These are phyloP conservation scores for Claviceps lovelessii DNA, from an alignment of 2,329 filamentous ascomycete genomes.

Conservation along the genomic window DNA sequence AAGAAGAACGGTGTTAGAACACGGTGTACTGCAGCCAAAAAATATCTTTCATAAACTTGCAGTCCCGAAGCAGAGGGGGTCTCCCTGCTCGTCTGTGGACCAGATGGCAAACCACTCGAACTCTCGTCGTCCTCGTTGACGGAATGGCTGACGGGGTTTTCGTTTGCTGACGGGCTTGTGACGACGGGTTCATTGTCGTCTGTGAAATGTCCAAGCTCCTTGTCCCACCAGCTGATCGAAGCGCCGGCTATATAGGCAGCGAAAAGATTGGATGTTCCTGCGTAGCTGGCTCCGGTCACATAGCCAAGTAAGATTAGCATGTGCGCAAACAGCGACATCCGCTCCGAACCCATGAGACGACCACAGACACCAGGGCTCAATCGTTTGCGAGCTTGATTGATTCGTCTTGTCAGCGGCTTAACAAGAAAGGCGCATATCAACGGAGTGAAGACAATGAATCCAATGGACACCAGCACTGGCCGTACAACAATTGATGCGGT, in stretches of 20 bases:
- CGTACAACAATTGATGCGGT: slow-evolving; percentile 26
- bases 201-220: slow-evolving; percentile 10
- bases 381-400: slow-evolving; percentile 20
- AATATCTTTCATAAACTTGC: slow-evolving; percentile 26
- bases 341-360: slow-evolving; percentile 12
- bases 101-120: background rate
- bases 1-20: slow-evolving; percentile 63
- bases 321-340: slow-evolving; percentile 31
- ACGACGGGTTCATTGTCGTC: slow-evolving; percentile 8
- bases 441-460: slow-evolving; percentile 33
- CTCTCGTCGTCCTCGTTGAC: background rate
- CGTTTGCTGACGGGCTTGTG: background rate
- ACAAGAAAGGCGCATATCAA: slow-evolving; percentile 31
- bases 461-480: slow-evolving; percentile 33
- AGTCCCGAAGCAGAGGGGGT: background rate
- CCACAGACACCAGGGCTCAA: slow-evolving; percentile 9
- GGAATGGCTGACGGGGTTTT: background rate
- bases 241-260: slow-evolving; percentile 50
- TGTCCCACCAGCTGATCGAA: slow-evolving; percentile 45
- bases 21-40: slow-evolving; percentile 23
- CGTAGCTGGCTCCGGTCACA: slow-evolving; percentile 38
- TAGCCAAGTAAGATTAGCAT: slow-evolving; percentile 34
- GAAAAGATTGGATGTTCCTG: slow-evolving; percentile 48
- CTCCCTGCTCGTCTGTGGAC: background rate
- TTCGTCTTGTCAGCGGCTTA: slow-evolving; percentile 23